Evolutionary conservation across 768 basidiomycete species (phyloP), one percentile per base, ranked within the genome.

Genomic region (Podaxis pistillaris): DNA sequence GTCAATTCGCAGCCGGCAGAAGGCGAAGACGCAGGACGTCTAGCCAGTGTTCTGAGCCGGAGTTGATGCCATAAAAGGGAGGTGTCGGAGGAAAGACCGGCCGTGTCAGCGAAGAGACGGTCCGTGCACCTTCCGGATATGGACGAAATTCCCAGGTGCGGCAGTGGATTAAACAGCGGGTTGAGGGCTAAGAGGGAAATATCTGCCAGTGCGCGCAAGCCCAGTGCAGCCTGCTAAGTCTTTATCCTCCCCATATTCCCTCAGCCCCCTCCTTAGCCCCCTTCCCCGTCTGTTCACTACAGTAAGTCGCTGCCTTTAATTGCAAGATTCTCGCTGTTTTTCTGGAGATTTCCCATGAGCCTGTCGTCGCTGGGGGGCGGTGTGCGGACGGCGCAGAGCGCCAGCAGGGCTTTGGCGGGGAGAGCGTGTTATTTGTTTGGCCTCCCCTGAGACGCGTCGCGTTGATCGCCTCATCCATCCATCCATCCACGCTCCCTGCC

Each of bases 371-470:
- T 41, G 51, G 59, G 59, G 52, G 13, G 19, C 24, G 52, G 50
- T 40, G 38, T 26, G 26, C 19, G 12, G n/a, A 9, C 13, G 51
- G 51, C 59, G 59, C 38, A 66, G 63, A 60, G 65, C 65, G 58
- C 58, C 62, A 64, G 55, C 51, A 51, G 59, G 57, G 33, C 62
- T 30, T 49, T 37, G 51, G 47, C 59, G 63, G 52, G 38, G 50
- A n/a, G 50, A 30, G 37, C 58, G 59, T 53, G 50, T 67, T 66
- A 64, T 68, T 67, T 67, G 66, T 67, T 68, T 68, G 66, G 63
- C 68, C 59, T 41, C 62, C 64, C 66, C 56, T 58, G 59, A 65
- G 64, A 67, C 68, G 68, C 68, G 68, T 68, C 68, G 66, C 66
- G 68, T 68, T 63, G 66, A 68, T 66, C 66, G 50, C 41, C 60